Conservation (phyloP, 139 green algal species). For the Haematococcus lacustris region DNA sequence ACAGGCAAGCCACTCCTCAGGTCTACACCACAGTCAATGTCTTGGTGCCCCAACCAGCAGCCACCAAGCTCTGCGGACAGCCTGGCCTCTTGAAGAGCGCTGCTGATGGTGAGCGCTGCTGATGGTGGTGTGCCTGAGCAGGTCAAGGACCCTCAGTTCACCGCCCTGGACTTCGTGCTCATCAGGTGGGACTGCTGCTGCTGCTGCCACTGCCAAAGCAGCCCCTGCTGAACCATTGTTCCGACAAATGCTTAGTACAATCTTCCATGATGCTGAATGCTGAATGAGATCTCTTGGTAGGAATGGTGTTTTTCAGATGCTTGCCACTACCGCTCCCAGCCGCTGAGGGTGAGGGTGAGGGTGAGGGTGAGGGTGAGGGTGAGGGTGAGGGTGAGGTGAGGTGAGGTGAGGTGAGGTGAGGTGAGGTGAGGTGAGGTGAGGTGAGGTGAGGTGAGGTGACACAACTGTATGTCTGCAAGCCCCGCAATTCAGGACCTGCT, state of each 20-base stretch:
- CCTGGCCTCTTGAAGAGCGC: neutral
- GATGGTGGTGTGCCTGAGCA: neutral
- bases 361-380: too few relatives aligned
- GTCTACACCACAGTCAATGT: slow-evolving; percentile 14
- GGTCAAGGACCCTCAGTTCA: slow-evolving; percentile 24
- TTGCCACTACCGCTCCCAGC: too few relatives aligned
- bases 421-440: too few relatives aligned
- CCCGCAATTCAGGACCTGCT: neutral
- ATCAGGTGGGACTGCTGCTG: slow-evolving; percentile 16
- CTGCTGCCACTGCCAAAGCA: too few relatives aligned
- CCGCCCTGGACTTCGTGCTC: slow-evolving; percentile 61
- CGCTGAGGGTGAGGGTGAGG: too few relatives aligned
- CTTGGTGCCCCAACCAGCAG: slow-evolving; percentile 14
- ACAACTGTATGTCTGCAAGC: too few relatives aligned
- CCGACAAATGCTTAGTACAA: too few relatives aligned
- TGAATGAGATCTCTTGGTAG: neutral
- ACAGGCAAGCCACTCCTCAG: neutral
- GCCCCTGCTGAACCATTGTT: neutral
- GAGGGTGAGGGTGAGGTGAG: too few relatives aligned
- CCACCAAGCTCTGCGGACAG: too few relatives aligned
- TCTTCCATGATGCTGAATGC: too few relatives aligned
- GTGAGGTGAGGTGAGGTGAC: too few relatives aligned
- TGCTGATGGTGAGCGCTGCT: neutral
- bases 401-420: too few relatives aligned
- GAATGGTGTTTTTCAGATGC: neutral